A percentile compares a stretch with the other conserved stretches of the same genome.
Conservation (phyloP, 352 stramenopile genomes). For the Globisporangium viniferum region DNA sequence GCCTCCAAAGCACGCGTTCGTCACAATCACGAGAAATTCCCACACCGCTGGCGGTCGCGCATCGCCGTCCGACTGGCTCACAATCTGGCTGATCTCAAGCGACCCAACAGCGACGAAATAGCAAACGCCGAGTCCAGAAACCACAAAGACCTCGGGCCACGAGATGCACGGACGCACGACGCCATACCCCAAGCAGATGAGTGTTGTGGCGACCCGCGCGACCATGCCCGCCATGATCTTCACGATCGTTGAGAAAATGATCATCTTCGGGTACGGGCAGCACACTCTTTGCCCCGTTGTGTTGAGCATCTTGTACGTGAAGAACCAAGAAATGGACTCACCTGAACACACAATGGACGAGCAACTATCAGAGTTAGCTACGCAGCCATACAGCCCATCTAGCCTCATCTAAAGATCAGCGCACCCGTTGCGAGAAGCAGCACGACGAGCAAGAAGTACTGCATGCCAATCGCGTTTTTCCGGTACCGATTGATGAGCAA, state of each 20-base stretch:
- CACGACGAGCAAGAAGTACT: slow-evolving; percentile 81
- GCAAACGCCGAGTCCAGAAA: slow-evolving; percentile 70
- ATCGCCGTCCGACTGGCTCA: slow-evolving; percentile 74
- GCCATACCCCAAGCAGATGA: slow-evolving; percentile 81
- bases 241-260: slow-evolving; percentile 70
- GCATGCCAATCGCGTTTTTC: slow-evolving; percentile 67
- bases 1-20: slow-evolving; percentile 76
- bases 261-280: slow-evolving; percentile 66
- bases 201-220: slow-evolving; percentile 65
- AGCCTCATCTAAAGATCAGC: not conserved
- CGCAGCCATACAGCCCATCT: not conserved
- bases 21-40: slow-evolving; percentile 74
- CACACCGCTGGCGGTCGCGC: slow-evolving; percentile 60
- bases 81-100: slow-evolving; percentile 75
- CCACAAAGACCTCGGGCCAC: slow-evolving; percentile 68
- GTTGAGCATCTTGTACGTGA: slow-evolving; percentile 80
- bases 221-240: slow-evolving; percentile 77
- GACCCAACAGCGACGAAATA: slow-evolving; percentile 80
- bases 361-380: not conserved
- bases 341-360: slow-evolving; percentile 21
- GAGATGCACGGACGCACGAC: slow-evolving; percentile 74
- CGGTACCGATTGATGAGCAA: slow-evolving; percentile 67
- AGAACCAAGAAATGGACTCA: slow-evolving; percentile 70
- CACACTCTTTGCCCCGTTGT: slow-evolving; percentile 62
- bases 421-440: slow-evolving; percentile 72